Evolutionary conservation across 2,329 filamentous ascomycete genomes (phyloP).

Genomic region (Fusarium cyanostomum): DNA sequence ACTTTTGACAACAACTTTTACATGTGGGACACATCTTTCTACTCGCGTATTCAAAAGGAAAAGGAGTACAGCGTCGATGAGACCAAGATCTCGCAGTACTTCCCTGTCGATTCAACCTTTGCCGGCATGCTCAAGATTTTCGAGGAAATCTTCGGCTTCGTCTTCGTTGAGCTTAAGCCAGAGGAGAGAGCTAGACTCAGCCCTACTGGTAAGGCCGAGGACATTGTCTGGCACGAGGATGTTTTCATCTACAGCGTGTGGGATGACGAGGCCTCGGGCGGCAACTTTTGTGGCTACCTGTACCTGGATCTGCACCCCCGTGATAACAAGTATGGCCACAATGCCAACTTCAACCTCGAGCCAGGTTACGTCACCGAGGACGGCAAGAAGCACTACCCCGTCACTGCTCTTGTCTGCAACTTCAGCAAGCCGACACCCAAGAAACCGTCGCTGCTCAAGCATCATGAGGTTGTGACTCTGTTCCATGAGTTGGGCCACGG

Average conservation of each 20-base stretch:
- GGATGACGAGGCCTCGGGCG: constrained; percentile 77
- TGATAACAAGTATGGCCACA: constrained; percentile 84
- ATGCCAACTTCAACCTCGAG: constrained; percentile 85
- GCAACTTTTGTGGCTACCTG: constrained; percentile 80
- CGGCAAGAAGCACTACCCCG: constrained; percentile 77
- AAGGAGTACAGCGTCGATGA: constrained; percentile 83
- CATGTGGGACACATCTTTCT: constrained; percentile 84
- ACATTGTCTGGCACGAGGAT: constrained; percentile 84
- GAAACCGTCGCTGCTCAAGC: constrained; percentile 82
- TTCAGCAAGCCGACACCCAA: constrained; percentile 81
- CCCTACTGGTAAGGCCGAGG: constrained; percentile 72
- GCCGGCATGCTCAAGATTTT: constrained; percentile 84
- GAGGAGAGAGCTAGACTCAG: constrained; percentile 73
- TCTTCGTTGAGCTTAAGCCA: constrained; percentile 76
- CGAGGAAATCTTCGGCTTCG: constrained; percentile 81
- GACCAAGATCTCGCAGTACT: constrained; percentile 83
- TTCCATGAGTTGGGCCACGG: constrained; percentile 82
- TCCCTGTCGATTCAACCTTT: constrained; percentile 78
- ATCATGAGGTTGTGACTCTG: constrained; percentile 82
- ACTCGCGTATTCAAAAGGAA: constrained; percentile 82
- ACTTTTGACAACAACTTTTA: constrained; percentile 76
- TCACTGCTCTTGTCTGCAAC: constrained; percentile 84
- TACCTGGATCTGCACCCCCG: constrained; percentile 85
- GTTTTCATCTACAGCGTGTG: constrained; percentile 86
- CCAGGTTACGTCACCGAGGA: constrained; percentile 74